These are phyloP conservation scores for Phytophthora idaei DNA, from an alignment of 352 stramenopile species.

Conservation along the genomic window DNA sequence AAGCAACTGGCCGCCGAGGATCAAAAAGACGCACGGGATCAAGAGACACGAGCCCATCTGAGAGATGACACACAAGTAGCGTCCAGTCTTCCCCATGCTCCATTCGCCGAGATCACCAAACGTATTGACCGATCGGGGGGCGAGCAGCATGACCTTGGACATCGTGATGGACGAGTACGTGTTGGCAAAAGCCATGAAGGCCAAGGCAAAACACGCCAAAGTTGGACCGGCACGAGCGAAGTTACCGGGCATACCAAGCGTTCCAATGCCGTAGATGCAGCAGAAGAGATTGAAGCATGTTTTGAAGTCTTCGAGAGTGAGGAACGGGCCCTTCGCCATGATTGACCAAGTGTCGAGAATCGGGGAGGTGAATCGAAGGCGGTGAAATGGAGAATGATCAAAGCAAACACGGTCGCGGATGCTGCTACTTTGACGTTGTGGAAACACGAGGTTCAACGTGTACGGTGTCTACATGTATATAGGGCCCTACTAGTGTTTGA, in stretches of 20 bases:
- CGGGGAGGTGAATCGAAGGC: constrained; percentile 3
- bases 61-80: constrained; percentile 52
- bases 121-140: constrained; percentile 51
- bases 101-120: constrained; percentile 68
- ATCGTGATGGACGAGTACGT: constrained; percentile 58
- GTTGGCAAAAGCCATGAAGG: constrained; percentile 72
- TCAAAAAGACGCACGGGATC: constrained; percentile 58
- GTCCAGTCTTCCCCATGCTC: constrained; percentile 50
- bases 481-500: background rate
- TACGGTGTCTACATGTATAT: background rate
- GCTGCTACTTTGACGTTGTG: background rate
- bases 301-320: constrained; percentile 62
- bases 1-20: constrained; percentile 60
- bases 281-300: constrained; percentile 66
- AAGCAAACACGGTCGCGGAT: background rate
- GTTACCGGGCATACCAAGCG: constrained; percentile 72
- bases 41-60: constrained; percentile 61
- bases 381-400: constrained; percentile 21
- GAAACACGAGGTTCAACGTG: constrained; percentile 4
- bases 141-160: constrained; percentile 63
- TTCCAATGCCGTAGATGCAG: constrained; percentile 70
- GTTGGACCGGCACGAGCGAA: constrained; percentile 59
- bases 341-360: background rate
- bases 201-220: constrained; percentile 47
- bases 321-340: constrained; percentile 37